phyloP scores from a whole-genome alignment of 257 asterid genomes.

The Petunia secreta region DNA sequence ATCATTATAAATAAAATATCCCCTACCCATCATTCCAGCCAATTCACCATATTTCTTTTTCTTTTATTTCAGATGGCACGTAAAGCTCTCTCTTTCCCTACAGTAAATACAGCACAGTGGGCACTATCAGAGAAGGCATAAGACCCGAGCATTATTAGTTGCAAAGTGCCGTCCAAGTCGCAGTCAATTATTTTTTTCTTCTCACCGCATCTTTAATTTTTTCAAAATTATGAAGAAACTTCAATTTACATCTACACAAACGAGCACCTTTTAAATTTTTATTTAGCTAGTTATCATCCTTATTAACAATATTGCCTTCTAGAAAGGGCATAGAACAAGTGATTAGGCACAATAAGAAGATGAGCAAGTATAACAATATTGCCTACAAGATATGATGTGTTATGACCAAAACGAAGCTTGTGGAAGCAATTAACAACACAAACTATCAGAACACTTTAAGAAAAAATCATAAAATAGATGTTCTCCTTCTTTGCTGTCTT shows the following conservation, averaged over 20 bases:
- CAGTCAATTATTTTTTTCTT: not conserved
- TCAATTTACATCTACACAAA: not conserved
- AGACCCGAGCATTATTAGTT: not conserved
- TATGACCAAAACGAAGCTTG: not conserved
- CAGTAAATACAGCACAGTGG: not conserved
- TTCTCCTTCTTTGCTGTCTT: not conserved
- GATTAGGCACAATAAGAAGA: not conserved
- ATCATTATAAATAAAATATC: not conserved
- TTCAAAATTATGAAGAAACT: not conserved
- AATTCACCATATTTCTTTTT: not conserved
- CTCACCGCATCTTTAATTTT: not conserved
- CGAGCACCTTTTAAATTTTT: not conserved
- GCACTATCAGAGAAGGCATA: not conserved
- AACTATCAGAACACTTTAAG: not conserved
- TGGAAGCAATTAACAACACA: not conserved
- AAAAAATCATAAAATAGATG: not conserved
- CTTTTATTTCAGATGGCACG: not conserved
- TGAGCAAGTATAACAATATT: no score
- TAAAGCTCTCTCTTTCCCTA: not conserved
- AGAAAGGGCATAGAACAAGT: slow-evolving; percentile 13
- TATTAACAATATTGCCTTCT: not conserved
- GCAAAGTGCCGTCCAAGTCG: not conserved
- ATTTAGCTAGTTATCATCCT: not conserved
- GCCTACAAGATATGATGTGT: not conserved
- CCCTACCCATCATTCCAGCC: not conserved